Percentiles rank a stretch among this genome's conserved stretches.
Conservation (phyloP, 1,284 basidiomycete genomes). For the Ganoderma boninense region DNA sequence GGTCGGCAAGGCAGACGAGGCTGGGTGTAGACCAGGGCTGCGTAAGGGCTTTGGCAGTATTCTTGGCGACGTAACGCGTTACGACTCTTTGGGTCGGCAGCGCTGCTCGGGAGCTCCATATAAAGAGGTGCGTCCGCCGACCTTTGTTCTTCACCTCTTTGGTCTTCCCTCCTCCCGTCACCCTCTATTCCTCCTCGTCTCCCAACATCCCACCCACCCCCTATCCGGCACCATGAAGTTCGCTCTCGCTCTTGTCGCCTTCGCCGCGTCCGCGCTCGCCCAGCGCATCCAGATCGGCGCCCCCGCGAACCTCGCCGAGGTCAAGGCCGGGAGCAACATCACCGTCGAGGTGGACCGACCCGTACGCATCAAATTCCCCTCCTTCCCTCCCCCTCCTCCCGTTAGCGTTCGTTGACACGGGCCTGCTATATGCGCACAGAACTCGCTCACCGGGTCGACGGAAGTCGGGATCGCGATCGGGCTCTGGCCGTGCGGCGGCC, state of each 20-base stretch:
- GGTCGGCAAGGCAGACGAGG: background rate
- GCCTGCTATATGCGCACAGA: conserved; percentile 36
- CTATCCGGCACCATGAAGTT: conserved; percentile 32
- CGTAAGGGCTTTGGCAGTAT: background rate
- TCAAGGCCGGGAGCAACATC: conserved; percentile 46
- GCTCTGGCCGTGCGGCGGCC: conserved; percentile 44
- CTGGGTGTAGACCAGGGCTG: background rate
- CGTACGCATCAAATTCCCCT: too few relatives aligned
- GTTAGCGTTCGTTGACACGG: too few relatives aligned
- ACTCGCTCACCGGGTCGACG: conserved; percentile 46
- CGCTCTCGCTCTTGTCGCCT: conserved; percentile 34
- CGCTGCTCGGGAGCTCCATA: background rate
- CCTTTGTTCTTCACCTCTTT: background rate
- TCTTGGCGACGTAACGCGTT: background rate
- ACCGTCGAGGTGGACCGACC: conserved; percentile 53
- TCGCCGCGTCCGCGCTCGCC: conserved; percentile 42
- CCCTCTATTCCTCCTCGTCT: background rate
- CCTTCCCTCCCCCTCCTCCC: too few relatives aligned
- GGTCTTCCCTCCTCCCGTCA: background rate
- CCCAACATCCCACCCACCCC: background rate
- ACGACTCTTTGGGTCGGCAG: background rate
- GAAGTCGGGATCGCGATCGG: conserved; percentile 57
- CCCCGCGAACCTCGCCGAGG: conserved; percentile 43
- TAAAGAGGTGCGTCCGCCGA: background rate
- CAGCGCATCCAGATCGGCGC: conserved; percentile 50